Base-by-base conservation (phyloP, 2,329 filamentous ascomycete genomes). In the Ceratocystis cubensis region DNA sequence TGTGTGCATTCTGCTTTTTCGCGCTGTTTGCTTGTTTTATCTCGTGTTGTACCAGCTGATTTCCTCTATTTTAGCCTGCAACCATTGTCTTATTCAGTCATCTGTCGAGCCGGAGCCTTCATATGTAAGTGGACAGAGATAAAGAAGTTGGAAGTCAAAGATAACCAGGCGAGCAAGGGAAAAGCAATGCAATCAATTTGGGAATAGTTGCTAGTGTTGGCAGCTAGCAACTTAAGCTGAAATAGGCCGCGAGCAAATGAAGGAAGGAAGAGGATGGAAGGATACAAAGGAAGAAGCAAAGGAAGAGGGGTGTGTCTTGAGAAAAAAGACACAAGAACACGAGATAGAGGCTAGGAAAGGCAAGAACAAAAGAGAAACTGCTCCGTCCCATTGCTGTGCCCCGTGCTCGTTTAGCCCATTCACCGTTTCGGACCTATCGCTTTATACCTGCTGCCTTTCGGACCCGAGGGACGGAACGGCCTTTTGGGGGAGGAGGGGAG, bases 371-470 rank as follows among this genome's bases (percentile, higher is more conserved):
- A 50, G n/a, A 22, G 48, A 20, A 25, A 50, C 48, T 41, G 37
- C 10, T 4, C 48, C 22, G 48, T 50, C 8, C 20, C 48, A 22
- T 20, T 50, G 48, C 22, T 20, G 17, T 48, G 46, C n/a, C n/a
- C 48, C 7, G 48, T 50, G 48, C 48, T 50, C 48, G n/a, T 50
- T 57, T 57, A 17, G 22, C 28, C 53, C 53, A 57, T 33, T 22
- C 53, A 57, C 53, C 53, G 53, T 57, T 57, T 57, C 53, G 53
- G 50, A 56, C 50, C 50, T 56, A 56, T 56, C 50, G 20, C 15
- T 48, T 48, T 48, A 20, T 48, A 17, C 45, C 45, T 48, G 45
- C 8, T 48, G 45, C 8, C 45, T 15, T 48, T 48, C 45, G 45
- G 48, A 50, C 48, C 48, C 48, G 48, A 50, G 17, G 13, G 13